Percentiles rank a stretch among this genome's conserved stretches.
phyloP scores from a whole-genome alignment of 208 protist species.

The Leishmania mexicana region DNA sequence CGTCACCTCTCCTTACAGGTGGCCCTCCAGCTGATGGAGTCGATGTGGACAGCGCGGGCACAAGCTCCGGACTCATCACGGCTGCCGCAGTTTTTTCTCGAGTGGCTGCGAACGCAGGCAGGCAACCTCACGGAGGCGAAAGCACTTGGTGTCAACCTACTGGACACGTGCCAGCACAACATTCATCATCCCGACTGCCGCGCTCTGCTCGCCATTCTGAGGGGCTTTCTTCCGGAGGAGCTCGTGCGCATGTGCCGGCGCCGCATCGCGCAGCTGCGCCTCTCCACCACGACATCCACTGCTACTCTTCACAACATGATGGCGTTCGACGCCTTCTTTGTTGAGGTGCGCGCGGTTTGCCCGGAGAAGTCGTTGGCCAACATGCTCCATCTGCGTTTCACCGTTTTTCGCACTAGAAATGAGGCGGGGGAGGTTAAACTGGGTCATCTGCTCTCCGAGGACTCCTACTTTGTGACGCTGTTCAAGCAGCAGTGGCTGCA shows the following conservation, averaged over 20 bases:
- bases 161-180: slow-evolving; percentile 66
- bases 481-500: slow-evolving; percentile 70
- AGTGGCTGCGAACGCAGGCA: slow-evolving; percentile 68
- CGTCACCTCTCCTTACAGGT: slow-evolving; percentile 52
- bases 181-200: slow-evolving; percentile 72
- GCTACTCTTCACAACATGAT: slow-evolving; percentile 25
- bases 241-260: slow-evolving; percentile 48
- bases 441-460: slow-evolving; percentile 17
- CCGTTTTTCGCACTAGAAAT: slow-evolving; percentile 31
- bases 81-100: slow-evolving; percentile 51
- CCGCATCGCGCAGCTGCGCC: slow-evolving; percentile 40
- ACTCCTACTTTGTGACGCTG: slow-evolving; percentile 69
- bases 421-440: slow-evolving; percentile 19
- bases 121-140: slow-evolving; percentile 40
- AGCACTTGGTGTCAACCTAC: slow-evolving; percentile 73
- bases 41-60: slow-evolving; percentile 63
- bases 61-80: slow-evolving; percentile 23
- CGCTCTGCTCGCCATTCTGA: slow-evolving; percentile 54
- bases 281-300: slow-evolving; percentile 4
- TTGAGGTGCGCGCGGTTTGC: slow-evolving; percentile 51
- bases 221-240: slow-evolving; percentile 70
- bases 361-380: slow-evolving; percentile 69
- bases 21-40: slow-evolving; percentile 46
- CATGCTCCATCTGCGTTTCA: slow-evolving; percentile 80
- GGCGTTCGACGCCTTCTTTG: slow-evolving; percentile 40